phyloP scores from a whole-genome alignment of 1,139 yeast species.

The Scheffersomyces lignicola region DNA sequence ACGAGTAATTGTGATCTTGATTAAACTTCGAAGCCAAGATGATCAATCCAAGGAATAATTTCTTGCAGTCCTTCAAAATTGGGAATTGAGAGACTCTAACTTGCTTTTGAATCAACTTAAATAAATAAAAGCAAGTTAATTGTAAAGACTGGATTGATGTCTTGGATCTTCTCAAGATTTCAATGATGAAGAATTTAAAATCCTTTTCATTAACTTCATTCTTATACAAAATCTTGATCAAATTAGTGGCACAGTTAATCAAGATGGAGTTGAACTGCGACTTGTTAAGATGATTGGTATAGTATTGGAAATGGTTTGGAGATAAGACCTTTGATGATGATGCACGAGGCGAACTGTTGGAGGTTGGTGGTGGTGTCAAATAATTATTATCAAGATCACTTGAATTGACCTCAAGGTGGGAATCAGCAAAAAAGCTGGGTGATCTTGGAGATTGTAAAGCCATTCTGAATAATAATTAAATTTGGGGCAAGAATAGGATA shows the following conservation, averaged over 20 bases:
- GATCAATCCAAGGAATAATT: conserved; percentile 63
- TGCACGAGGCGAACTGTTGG: conserved; percentile 1
- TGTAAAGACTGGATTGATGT: conserved; percentile 67
- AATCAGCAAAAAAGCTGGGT: not conserved
- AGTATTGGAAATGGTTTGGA: conserved; percentile 44
- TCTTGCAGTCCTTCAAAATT: conserved; percentile 51
- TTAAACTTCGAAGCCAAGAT: conserved; percentile 71
- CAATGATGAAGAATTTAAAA: conserved; percentile 54
- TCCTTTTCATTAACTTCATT: conserved; percentile 16
- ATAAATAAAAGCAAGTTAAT: conserved; percentile 62
- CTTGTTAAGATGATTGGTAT: conserved; percentile 41
- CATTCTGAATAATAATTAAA: too few relatives aligned
- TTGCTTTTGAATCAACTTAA: conserved; percentile 38
- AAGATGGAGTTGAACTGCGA: conserved; percentile 42
- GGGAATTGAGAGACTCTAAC: conserved; percentile 15
- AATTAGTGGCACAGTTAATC: conserved; percentile 37
- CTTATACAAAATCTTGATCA: conserved; percentile 36
- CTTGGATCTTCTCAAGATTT: conserved; percentile 67
- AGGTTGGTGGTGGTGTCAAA: conserved; percentile 4
- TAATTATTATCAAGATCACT: conserved; percentile 1
- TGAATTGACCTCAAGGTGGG: not conserved
- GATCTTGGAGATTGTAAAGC: too few relatives aligned
- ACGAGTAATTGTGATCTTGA: conserved; percentile 71
- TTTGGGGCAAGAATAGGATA: too few relatives aligned
- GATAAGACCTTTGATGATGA: conserved; percentile 9